Evolutionary conservation across 2,329 filamentous ascomycete species (phyloP), one percentile per base, ranked within the genome.

Genomic region (Harringtonia lauricola): DNA sequence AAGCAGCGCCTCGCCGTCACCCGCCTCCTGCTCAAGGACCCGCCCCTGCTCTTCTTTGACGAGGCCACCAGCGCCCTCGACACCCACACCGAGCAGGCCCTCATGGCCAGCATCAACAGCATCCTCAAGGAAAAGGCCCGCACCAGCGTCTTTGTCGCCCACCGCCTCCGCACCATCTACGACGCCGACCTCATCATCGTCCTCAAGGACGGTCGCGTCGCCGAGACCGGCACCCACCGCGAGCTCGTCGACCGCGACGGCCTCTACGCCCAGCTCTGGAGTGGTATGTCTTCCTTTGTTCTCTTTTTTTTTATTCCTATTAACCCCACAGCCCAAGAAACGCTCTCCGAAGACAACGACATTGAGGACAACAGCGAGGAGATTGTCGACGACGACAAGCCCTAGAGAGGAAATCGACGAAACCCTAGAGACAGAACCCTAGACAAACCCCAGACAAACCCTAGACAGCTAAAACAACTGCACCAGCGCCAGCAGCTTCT

Each of bases 131-230:
- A 95, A 55, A 95, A 94, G 66, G 70, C 71, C 3, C 76, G 89
- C 45, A 96, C 92, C 1, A 95, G 88, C 52, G 86, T 98, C 1
- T 96, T 96, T 58, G 84, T 98, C 6, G 92, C 92, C 8, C 92
- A 96, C 62, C 76, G 92, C 17, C 66, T 98, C 47, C 77, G 90
- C 42, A 96, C 92, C 0, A 95, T 98, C 51, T 94, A 86, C 56
- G 92, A 96, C 56, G 86, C 86, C 33, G 85, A 96, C 62, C 68
- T 89, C 54, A 96, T 96, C 54, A 89, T 96, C 54, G 92, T 96
- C 31, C 66, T 96, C 45, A 83, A 81, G 58, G 81, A 85, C 47
- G 92, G 92, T 0, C 70, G 68, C 14, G 88, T 96, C n/a, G 86
- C 81, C 3, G 92, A 96, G 65, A 79, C 76, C 61, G 92, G 92